Evolutionary conservation across 2,329 filamentous ascomycete species (phyloP), one percentile per base, ranked within the genome.

Genomic region (Alternaria dauci): DNA sequence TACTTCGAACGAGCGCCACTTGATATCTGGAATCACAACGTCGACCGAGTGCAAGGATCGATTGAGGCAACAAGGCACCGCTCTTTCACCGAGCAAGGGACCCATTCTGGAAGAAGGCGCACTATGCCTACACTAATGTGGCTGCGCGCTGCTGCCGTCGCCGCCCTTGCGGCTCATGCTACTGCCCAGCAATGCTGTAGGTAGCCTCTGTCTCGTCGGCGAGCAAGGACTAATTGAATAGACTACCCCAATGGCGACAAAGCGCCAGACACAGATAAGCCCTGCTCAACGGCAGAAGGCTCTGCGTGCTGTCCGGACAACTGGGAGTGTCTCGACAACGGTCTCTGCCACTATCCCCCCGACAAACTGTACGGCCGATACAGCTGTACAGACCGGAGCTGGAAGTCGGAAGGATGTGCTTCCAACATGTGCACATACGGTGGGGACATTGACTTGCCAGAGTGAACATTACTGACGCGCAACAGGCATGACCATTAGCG

Each of bases 301-400:
- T 71, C 75, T 9, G 74, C 75, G 5, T 78, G 76, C 63, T 78
- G 76, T 51, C 76, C 76, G 6, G 66, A 75, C 18, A 75, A 71
- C 12, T 78, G 76, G 75, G 30, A 76, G 51, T 78, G 76, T 47
- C 69, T 78, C 32, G 72, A 76, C 61, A 78, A 78, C 52, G 76
- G 76, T n/a, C 68, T 78, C 7, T 78, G 76, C 57, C 62, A 77
- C 48, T 73, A 76, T 55, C 66, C 67, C 16, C 48, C 66, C 1
- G 60, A 58, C 18, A 68, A 74, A 1, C 52, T 76, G 2, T 71
- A 70, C 38, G 76, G 76, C 26, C 56, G 73, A 36, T 78, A 78
- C 50, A 75, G 74, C 62, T 78, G 76, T 59, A 78, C 76, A 2
- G 76, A 78, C 59, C 61, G 76, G 64, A 61, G 48, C 23, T 78